Conservation (phyloP, 2,329 filamentous ascomycete species). For the Pseudogymnoascus sp. region DNA sequence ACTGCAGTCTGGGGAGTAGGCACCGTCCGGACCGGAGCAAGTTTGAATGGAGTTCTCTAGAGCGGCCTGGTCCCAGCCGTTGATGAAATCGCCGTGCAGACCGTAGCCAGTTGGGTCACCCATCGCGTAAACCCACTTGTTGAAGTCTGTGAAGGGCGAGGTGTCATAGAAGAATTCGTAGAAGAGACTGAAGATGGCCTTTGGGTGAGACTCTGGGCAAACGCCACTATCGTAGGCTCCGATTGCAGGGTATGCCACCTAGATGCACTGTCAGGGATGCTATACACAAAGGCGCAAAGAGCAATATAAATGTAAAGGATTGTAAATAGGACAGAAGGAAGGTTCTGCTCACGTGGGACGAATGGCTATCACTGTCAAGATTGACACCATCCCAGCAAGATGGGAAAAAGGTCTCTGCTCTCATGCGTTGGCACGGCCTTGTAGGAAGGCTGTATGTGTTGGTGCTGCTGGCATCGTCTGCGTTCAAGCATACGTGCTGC, state of each 20-base stretch:
- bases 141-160: conserved; percentile 9
- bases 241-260: conserved; percentile 12
- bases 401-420: conserved; percentile 14
- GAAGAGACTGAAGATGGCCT: conserved; percentile 15
- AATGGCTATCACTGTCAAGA: conserved; percentile 16
- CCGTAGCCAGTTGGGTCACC: conserved; percentile 18
- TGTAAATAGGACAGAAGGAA: background rate
- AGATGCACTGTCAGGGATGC: background rate
- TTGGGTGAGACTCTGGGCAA: conserved; percentile 18
- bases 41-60: conserved; percentile 12
- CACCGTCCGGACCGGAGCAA: conserved; percentile 10
- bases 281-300: background rate
- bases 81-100: conserved; percentile 17
- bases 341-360: conserved; percentile 14
- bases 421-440: background rate
- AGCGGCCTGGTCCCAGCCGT: conserved; percentile 15
- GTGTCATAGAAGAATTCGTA: conserved; percentile 17
- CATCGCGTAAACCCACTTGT: conserved; percentile 13
- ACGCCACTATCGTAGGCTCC: conserved; percentile 13
- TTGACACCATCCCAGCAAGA: conserved; percentile 21
- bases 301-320: background rate
- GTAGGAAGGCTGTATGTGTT: background rate
- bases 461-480: background rate
- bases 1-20: background rate
- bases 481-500: conserved; percentile 4